Conservation (phyloP, 306 rosid species). For the Begonia masoniana region DNA sequence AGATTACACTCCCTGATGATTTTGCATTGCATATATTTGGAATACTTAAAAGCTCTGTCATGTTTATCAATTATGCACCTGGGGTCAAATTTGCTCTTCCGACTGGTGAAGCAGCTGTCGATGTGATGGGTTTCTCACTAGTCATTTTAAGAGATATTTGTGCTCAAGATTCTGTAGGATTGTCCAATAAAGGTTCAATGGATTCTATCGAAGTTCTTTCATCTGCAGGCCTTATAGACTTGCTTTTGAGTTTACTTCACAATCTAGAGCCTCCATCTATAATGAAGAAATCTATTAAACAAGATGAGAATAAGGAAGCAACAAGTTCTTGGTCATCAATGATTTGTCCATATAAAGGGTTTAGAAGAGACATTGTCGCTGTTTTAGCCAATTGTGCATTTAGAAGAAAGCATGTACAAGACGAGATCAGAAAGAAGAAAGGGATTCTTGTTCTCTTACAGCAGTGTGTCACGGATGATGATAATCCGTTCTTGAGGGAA, state of each 20-base stretch:
- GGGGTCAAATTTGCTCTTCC: constrained; percentile 48
- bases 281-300: constrained; percentile 40
- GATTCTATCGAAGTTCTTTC: constrained; percentile 35
- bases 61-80: constrained; percentile 15
- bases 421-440: constrained; percentile 36
- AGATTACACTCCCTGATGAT: constrained; percentile 23
- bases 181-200: constrained; percentile 11
- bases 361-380: constrained; percentile 61
- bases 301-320: constrained; percentile 21
- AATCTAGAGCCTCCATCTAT: constrained; percentile 67
- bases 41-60: constrained; percentile 42
- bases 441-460: constrained; percentile 66
- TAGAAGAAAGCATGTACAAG: constrained; percentile 50
- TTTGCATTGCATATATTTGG: constrained; percentile 34
- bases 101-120: constrained; percentile 30
- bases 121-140: constrained; percentile 62
- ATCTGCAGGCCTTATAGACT: constrained; percentile 38
- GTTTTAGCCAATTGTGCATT: constrained; percentile 56
- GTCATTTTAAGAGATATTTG: constrained; percentile 61
- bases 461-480: constrained; percentile 73
- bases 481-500: constrained; percentile 75
- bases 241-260: constrained; percentile 40
- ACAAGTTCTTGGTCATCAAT: constrained; percentile 15
- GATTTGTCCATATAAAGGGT: constrained; percentile 58
- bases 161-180: constrained; percentile 27